A percentile compares a stretch with the other conserved stretches of the same genome.
Conservation (phyloP, 306 rosid species). For the Benincasa hispida region DNA sequence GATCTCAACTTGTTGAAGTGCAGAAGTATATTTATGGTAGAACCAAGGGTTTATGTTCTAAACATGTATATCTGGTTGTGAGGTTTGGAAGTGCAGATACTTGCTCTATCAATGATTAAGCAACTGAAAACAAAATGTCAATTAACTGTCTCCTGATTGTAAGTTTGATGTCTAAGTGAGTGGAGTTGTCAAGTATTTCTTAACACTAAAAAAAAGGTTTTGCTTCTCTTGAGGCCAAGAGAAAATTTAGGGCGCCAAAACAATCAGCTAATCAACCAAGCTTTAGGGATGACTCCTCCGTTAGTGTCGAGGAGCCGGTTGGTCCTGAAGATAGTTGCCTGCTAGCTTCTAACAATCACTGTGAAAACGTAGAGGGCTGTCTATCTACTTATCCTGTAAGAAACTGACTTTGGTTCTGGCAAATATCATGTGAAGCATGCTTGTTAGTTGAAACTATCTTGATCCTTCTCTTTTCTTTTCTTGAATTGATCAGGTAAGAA, state of each 20-base stretch:
- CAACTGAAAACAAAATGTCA: neutral
- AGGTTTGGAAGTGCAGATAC: neutral
- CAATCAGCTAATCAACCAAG: constrained; percentile 41
- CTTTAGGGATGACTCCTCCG: constrained; percentile 25
- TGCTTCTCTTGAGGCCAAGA: constrained; percentile 90
- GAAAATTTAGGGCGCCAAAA: constrained; percentile 78
- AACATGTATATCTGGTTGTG: neutral
- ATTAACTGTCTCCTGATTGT: neutral
- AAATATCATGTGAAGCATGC: constrained; percentile 1
- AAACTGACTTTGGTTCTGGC: neutral
- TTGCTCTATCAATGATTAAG: neutral
- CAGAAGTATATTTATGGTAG: neutral
- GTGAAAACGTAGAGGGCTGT: constrained; percentile 10
- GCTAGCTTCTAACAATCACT: constrained; percentile 16
- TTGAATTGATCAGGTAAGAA: constrained; percentile 24
- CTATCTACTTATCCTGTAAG: constrained; percentile 6
- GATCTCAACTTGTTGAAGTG: neutral
- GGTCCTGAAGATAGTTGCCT: constrained; percentile 20
- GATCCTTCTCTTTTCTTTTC: constrained; percentile 7
- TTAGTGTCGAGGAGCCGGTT: constrained; percentile 21
- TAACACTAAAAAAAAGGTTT: constrained; percentile 50
- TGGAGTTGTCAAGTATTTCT: constrained; percentile 25
- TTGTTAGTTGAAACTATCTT: neutral
- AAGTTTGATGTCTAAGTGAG: neutral
- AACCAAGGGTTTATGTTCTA: neutral